Evolutionary conservation across 2,329 filamentous ascomycete species (phyloP).

Genomic region (Penicillium freii): DNA sequence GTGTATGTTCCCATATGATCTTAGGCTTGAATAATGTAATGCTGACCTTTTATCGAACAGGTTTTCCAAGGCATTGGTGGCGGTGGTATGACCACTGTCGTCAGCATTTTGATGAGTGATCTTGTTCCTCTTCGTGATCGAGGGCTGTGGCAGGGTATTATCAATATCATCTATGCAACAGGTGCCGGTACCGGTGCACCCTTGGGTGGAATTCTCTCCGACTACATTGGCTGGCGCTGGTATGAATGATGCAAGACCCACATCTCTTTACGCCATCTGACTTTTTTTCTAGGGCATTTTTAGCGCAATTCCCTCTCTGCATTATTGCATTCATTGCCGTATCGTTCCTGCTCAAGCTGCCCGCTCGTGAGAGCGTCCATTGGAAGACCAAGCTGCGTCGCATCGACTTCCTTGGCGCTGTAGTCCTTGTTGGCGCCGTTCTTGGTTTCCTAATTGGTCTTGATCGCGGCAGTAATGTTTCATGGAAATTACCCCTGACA

Average conservation of each 20-base stretch:
- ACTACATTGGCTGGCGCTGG: slow-evolving; percentile 74
- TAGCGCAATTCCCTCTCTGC: slow-evolving; percentile 68
- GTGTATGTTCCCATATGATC: slow-evolving; percentile 41
- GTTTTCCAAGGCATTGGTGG: slow-evolving; percentile 65
- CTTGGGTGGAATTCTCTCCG: slow-evolving; percentile 67
- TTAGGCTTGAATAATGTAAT: slow-evolving; percentile 35
- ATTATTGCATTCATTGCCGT: slow-evolving; percentile 64
- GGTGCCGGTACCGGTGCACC: slow-evolving; percentile 70
- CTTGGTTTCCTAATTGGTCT: slow-evolving; percentile 66
- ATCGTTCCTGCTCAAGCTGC: slow-evolving; percentile 61
- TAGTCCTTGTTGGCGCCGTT: slow-evolving; percentile 64
- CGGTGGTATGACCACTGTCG: slow-evolving; percentile 69
- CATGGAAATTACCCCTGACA: slow-evolving; percentile 62
- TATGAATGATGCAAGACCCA: slow-evolving; percentile 35
- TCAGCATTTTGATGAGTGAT: slow-evolving; percentile 68
- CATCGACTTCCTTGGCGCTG: slow-evolving; percentile 72
- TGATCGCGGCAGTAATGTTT: slow-evolving; percentile 69
- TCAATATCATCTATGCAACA: slow-evolving; percentile 69
- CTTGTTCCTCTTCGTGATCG: slow-evolving; percentile 67
- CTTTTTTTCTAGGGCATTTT: slow-evolving; percentile 58
- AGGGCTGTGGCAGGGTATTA: slow-evolving; percentile 70
- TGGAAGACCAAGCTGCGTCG: slow-evolving; percentile 65
- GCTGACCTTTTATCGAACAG: slow-evolving; percentile 22
- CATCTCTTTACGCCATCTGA: slow-evolving; percentile 11
- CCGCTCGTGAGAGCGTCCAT: slow-evolving; percentile 56